Conservation (phyloP, 106 monocot genomes). For the Dendrobium officinale region DNA sequence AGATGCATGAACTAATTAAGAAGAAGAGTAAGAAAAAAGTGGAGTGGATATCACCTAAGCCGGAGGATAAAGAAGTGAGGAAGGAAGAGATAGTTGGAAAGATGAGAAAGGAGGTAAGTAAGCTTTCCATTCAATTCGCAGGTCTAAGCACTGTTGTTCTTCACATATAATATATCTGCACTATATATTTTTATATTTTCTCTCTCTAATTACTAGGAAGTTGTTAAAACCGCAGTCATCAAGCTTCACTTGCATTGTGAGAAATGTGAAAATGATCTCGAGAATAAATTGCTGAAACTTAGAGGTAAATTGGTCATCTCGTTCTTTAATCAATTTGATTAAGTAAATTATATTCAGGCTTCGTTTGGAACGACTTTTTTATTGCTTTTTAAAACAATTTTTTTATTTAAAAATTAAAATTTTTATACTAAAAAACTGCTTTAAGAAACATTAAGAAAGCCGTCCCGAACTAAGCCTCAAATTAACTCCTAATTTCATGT, state of each 20-base stretch:
- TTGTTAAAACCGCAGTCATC: conserved; percentile 44
- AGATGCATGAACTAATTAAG: conserved; percentile 41
- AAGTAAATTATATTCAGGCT: background rate
- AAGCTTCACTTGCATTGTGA: conserved; percentile 72
- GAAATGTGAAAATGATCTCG: conserved; percentile 46
- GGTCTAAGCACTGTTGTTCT: background rate
- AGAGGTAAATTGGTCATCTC: conserved; percentile 32
- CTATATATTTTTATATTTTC: too few species aligned
- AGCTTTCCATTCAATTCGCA: background rate
- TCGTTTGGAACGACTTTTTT: too few species aligned
- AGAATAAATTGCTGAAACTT: conserved; percentile 45
- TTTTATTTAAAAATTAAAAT: too few species aligned
- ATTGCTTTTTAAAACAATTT: too few species aligned
- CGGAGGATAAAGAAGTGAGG: conserved; percentile 20
- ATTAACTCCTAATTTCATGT: background rate
- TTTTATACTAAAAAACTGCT: too few species aligned
- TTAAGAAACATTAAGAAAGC: too few species aligned
- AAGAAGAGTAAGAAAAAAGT: conserved; percentile 47
- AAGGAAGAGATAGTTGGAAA: background rate
- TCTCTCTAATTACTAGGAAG: conserved; percentile 13
- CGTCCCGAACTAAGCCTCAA: too few species aligned
- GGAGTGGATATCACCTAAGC: conserved; percentile 52
- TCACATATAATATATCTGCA: background rate
- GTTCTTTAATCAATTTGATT: background rate
- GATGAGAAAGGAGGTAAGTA: conserved; percentile 31